phyloP scores from a whole-genome alignment of 73 alveolate genomes.

The Paramecium biaurelia region DNA sequence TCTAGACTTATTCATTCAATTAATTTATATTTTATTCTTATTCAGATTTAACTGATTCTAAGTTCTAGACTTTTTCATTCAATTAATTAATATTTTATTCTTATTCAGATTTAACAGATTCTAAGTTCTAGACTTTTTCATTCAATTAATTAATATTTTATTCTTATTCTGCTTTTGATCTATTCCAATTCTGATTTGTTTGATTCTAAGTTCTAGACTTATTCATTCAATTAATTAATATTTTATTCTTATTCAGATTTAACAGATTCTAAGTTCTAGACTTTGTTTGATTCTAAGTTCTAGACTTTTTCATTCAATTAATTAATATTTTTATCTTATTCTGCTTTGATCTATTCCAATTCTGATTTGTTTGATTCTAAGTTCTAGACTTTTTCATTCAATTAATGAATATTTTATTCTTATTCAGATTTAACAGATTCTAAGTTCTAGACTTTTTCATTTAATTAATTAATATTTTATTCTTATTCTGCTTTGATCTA shows the following conservation, averaged over 20 bases:
- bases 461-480: no score
- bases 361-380: background rate
- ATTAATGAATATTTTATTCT: background rate
- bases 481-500: background rate
- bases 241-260: background rate
- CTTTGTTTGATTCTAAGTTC: no score
- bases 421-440: no score
- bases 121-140: background rate
- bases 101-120: background rate
- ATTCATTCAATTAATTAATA: background rate
- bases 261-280: background rate
- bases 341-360: no score
- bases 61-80: background rate
- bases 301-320: background rate
- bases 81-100: background rate
- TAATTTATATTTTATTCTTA: background rate
- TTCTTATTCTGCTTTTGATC: background rate
- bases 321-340: no score
- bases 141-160: no score
- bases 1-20: background rate
- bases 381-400: background rate
- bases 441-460: background rate
- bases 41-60: no score
- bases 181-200: background rate
- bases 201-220: background rate